These are phyloP conservation scores for Hippophae tibetana DNA, from an alignment of 306 rosid genomes.

Conservation along the genomic window DNA sequence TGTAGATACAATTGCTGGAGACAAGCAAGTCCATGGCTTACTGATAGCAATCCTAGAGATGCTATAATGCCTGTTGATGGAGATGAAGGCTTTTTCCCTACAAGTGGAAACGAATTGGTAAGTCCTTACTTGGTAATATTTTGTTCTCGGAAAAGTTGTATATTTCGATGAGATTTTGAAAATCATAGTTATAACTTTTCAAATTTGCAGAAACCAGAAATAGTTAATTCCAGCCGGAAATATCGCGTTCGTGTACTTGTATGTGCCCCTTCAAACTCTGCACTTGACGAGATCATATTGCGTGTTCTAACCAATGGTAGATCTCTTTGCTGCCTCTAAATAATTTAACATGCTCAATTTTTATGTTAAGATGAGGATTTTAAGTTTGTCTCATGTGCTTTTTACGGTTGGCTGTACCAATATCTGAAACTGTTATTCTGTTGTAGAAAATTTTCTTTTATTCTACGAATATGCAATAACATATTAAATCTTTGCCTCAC, in stretches of 20 bases:
- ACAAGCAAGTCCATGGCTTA: conserved; percentile 71
- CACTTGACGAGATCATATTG: conserved; percentile 89
- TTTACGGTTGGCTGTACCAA: too few relatives aligned
- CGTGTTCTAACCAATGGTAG: conserved; percentile 77
- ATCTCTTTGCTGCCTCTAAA: conserved; percentile 10
- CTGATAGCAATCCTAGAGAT: conserved; percentile 64
- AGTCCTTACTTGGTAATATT: conserved; percentile 16
- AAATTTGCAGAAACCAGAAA: conserved; percentile 70
- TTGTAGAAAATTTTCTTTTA: too few relatives aligned
- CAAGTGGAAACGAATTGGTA: conserved; percentile 75
- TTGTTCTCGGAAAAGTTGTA: not conserved
- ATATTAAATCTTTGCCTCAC: too few relatives aligned
- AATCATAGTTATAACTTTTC: conserved; percentile 10
- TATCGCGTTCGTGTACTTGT: conserved; percentile 85
- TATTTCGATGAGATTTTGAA: not conserved
- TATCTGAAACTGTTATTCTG: too few relatives aligned
- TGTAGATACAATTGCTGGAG: conserved; percentile 61
- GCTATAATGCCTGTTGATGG: conserved; percentile 70
- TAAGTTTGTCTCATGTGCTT: not conserved
- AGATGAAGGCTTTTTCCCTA: conserved; percentile 77
- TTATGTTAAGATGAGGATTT: not conserved
- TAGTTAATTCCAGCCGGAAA: conserved; percentile 70
- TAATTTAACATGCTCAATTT: not conserved
- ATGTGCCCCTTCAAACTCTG: conserved; percentile 94
- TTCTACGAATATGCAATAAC: too few relatives aligned